Evolutionary conservation across 176 grass and related monocot genomes (phyloP).

Genomic region (Lolium rigidum): DNA sequence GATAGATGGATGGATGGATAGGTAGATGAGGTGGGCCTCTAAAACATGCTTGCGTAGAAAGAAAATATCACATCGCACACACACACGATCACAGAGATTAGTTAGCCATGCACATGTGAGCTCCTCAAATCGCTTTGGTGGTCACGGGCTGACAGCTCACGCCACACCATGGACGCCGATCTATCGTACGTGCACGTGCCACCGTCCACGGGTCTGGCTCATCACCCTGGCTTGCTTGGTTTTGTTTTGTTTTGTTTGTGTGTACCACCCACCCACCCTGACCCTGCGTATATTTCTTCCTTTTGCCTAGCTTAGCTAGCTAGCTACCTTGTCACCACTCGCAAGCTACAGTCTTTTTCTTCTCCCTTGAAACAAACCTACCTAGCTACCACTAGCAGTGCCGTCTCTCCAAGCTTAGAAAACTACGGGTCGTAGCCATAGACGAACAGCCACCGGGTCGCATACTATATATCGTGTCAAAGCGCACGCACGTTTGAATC

Average conservation of each 20-base stretch:
- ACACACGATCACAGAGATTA: not conserved
- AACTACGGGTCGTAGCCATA: not conserved
- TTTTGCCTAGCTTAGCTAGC: not conserved
- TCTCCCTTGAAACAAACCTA: not conserved
- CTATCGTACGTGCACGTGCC: no score
- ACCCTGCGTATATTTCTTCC: not conserved
- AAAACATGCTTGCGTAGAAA: constrained; percentile 54
- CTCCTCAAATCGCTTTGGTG: not conserved
- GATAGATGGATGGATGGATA: not conserved
- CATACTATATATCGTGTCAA: not conserved
- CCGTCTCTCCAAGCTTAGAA: not conserved
- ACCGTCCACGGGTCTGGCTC: no score
- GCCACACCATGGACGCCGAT: not conserved
- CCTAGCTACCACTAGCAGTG: not conserved
- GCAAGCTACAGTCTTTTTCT: constrained; percentile 25
- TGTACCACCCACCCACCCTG: no score
- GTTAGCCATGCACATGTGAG: constrained; percentile 47
- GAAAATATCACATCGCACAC: constrained; percentile 44
- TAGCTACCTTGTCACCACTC: not conserved
- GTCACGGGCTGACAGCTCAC: constrained; percentile 51
- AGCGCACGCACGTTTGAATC: constrained; percentile 13
- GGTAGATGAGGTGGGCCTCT: constrained; percentile 38
- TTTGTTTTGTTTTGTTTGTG: no score
- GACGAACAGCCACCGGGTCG: not conserved
- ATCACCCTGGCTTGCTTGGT: no score